Conservation (phyloP, 169 alveolate species). For the Plasmodium malariae region DNA sequence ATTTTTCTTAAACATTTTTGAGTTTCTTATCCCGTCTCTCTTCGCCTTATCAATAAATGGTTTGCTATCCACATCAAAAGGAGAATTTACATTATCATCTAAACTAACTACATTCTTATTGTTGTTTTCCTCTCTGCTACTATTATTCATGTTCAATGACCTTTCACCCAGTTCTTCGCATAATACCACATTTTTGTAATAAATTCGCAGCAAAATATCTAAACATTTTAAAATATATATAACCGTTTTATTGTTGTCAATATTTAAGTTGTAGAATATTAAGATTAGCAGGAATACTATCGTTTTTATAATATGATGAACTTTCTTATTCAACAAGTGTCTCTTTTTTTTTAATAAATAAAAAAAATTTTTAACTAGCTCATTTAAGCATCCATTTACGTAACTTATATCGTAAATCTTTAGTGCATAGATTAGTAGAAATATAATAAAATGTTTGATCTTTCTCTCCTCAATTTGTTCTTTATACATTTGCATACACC, state of each 20-base stretch:
- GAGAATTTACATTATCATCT: neutral
- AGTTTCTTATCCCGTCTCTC: no score
- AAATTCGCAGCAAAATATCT: conserved; percentile 44
- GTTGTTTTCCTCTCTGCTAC: neutral
- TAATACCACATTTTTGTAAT: conserved; percentile 11
- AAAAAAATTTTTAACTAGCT: conserved; percentile 17
- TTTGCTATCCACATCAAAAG: neutral
- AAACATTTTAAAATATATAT: conserved; percentile 63
- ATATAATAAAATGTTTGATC: conserved; percentile 22
- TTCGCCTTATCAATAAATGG: neutral
- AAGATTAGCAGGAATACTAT: conserved; percentile 50
- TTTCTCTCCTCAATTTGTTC: neutral
- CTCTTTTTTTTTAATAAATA: conserved; percentile 24
- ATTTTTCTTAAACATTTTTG: neutral
- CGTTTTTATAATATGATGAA: conserved; percentile 51
- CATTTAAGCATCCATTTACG: conserved; percentile 51
- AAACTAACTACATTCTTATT: neutral
- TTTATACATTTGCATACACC: neutral
- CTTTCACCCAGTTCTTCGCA: neutral
- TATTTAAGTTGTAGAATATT: conserved; percentile 48
- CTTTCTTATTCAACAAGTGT: conserved; percentile 12
- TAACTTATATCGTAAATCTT: conserved; percentile 75
- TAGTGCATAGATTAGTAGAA: conserved; percentile 39
- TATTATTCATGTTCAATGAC: neutral
- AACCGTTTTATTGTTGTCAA: conserved; percentile 50